A percentile compares a stretch with the other conserved stretches of the same genome.
phyloP scores from a whole-genome alignment of 1,284 basidiomycete genomes.

The Melampsora abietis-canadensis region DNA sequence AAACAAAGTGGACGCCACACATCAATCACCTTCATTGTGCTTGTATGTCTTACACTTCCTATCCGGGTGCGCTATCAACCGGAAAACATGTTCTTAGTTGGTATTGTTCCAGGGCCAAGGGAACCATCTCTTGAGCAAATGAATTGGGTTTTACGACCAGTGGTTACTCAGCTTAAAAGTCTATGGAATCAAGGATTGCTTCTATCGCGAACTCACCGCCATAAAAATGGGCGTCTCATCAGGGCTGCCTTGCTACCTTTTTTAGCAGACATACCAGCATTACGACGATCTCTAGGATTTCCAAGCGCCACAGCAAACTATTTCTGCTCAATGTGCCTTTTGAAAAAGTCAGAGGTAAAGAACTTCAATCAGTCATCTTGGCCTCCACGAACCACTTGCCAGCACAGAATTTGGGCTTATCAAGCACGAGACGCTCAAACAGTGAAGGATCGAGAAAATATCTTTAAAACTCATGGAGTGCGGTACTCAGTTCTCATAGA shows the following conservation, averaged over 20 bases:
- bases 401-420: neutral
- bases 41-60: constrained; percentile 34
- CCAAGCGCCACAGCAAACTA: neutral
- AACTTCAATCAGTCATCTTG: neutral
- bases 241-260: constrained; percentile 1
- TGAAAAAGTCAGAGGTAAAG: neutral
- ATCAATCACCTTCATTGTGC: neutral
- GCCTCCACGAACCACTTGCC: neutral
- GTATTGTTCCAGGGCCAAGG: constrained; percentile 54
- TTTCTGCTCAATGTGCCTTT: neutral
- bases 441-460: neutral
- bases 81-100: constrained; percentile 46
- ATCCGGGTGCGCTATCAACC: constrained; percentile 39
- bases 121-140: constrained; percentile 52
- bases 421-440: neutral
- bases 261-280: neutral
- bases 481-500: neutral
- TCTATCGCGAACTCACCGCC: neutral
- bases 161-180: neutral
- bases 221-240: neutral
- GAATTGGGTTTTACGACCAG: neutral
- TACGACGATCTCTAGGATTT: neutral
- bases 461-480: neutral
- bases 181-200: neutral
- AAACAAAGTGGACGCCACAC: neutral